phyloP scores from a whole-genome alignment of 163 green algal species.

The Prototheca wickerhamii region DNA sequence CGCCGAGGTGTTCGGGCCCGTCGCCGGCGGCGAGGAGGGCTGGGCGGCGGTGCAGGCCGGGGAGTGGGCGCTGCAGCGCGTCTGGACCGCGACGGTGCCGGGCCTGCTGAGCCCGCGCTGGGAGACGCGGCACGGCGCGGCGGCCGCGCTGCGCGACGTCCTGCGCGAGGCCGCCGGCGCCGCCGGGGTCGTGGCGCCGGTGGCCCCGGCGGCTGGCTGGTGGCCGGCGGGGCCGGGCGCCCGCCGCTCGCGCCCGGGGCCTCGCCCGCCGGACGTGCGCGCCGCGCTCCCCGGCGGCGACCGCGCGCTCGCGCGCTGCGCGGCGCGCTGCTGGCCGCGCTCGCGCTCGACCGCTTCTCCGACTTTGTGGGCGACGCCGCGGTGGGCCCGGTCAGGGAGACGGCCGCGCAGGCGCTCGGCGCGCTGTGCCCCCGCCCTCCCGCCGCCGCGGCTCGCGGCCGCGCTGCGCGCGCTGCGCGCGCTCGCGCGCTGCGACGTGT shows the following conservation, averaged over 20 bases:
- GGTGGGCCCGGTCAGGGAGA: conserved; percentile 91
- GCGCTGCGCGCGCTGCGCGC: conserved; percentile 47
- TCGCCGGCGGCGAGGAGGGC: conserved; percentile 20
- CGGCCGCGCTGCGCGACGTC: conserved; percentile 80
- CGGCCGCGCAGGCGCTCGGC: conserved; percentile 85
- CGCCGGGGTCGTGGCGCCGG: conserved; percentile 47
- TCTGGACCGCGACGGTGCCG: conserved; percentile 63
- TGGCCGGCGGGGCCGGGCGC: conserved; percentile 20
- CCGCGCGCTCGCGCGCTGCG: conserved; percentile 78
- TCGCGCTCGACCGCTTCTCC: conserved; percentile 90
- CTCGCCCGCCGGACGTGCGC: conserved; percentile 15
- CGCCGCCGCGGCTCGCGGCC: conserved; percentile 10
- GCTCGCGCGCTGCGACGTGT: conserved; percentile 33
- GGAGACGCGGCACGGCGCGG: conserved; percentile 86
- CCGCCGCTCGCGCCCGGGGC: conserved; percentile 2
- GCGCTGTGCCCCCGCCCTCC: conserved; percentile 42
- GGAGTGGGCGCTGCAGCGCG: conserved; percentile 70
- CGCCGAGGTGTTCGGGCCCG: not conserved
- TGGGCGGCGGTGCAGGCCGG: conserved; percentile 41
- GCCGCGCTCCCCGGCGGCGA: too few relatives aligned
- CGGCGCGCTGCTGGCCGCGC: conserved; percentile 74
- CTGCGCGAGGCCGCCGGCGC: conserved; percentile 56
- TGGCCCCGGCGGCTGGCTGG: conserved; percentile 30
- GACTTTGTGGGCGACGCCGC: conserved; percentile 90
- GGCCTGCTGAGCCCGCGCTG: conserved; percentile 74